phyloP scores from a whole-genome alignment of 1,139 yeast genomes.

The Yamadazyma oceani region DNA sequence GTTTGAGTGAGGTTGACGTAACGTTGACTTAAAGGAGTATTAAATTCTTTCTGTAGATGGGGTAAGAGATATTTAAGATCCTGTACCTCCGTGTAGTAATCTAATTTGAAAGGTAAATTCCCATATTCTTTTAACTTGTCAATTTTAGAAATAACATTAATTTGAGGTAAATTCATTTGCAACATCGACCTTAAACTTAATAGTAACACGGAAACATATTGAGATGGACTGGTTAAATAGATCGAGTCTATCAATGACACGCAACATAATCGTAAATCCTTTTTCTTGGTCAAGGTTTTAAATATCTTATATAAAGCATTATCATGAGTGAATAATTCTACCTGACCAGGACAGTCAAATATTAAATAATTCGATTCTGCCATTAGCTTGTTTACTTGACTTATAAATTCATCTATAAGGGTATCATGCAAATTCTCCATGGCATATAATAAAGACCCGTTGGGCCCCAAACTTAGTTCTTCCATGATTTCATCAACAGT shows the following conservation, averaged over 20 bases:
- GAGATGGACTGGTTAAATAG: conserved; percentile 83
- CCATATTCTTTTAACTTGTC: conserved; percentile 72
- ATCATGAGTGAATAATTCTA: conserved; percentile 49
- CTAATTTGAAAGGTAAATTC: conserved; percentile 65
- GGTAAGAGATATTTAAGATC: conserved; percentile 73
- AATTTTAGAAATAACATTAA: conserved; percentile 72
- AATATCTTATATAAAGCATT: conserved; percentile 39
- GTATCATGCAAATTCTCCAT: conserved; percentile 58
- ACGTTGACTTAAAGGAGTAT: conserved; percentile 56
- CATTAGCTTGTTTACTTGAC: conserved; percentile 54
- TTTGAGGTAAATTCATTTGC: conserved; percentile 46
- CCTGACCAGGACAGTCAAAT: conserved; percentile 78
- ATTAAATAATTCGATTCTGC: conserved; percentile 68
- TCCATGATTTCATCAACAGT: conserved; percentile 90
- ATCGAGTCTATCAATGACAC: conserved; percentile 86
- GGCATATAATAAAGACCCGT: conserved; percentile 92
- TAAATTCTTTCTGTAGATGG: conserved; percentile 66
- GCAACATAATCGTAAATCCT: conserved; percentile 77
- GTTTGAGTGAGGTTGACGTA: conserved; percentile 73
- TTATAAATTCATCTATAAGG: conserved; percentile 57
- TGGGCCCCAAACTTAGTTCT: conserved; percentile 81
- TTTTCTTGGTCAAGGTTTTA: conserved; percentile 37
- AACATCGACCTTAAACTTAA: conserved; percentile 72
- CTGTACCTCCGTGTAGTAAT: conserved; percentile 90
- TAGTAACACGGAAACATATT: conserved; percentile 80